Base-by-base conservation (phyloP, 805 yeast genomes). In the Ogataea corticis region DNA sequence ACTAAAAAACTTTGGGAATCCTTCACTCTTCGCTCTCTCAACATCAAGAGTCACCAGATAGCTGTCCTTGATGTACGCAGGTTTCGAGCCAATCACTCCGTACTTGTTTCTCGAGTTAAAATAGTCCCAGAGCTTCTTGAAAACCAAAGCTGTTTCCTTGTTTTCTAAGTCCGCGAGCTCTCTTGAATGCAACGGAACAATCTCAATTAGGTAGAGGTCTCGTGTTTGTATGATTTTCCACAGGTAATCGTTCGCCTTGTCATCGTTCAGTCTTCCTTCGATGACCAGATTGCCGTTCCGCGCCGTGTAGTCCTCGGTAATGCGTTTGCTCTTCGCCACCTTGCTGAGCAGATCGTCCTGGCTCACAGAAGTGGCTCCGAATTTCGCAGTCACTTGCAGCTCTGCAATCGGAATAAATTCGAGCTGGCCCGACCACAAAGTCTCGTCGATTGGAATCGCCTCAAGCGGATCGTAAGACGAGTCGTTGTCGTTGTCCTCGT, bases 251-350 rank as follows among this genome's bases (percentile, higher is more conserved):
- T 75, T 79, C 1, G 89, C 95, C 41, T 66, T 70, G 5, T 51
- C 44, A 3, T 69, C 57, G 55, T 78, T 82, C 36, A 88, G 69
- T 44, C 89, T 71, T 3, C 96, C 96, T 48, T 79, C 83, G 36
- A 87, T 67, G 67, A 52, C 82, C 62, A 29, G 63, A 52, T 33
- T 57, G 41, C 31, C 46, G 16, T 42, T 43, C 3, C 38, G 30
- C 7, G 46, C 31, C 13, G 47, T 44, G 23, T 47, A 47, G 19
- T 57, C 61, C n/a, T 35, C 36, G 21, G 54, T 25, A 42, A 61
- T 61, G 9, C 38, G 27, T 15, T 42, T 41, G 13, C 55, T 38
- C 30, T 51, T 56, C 19, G 42, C 35, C 14, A 49, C 33, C 38
- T 47, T 37, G 17, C 44, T 40, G 14, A 44, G 41, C 15, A 45